Percentiles rank a stretch among this genome's conserved stretches.
phyloP scores from a whole-genome alignment of 2,329 filamentous ascomycete species.

The Microdochium trichocladiopsis region DNA sequence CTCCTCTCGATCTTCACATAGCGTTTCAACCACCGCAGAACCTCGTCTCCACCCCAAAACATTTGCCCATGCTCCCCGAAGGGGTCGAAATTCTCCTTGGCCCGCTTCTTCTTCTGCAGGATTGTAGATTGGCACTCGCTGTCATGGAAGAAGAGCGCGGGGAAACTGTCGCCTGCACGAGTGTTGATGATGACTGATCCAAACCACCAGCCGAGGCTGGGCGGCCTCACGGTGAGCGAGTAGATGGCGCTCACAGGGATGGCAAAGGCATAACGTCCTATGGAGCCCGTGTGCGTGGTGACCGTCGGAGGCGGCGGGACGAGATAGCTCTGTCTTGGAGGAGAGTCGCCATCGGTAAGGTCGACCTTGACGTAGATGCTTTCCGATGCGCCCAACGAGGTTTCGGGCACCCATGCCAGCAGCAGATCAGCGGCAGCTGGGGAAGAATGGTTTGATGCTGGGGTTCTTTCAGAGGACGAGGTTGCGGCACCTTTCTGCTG shows the following conservation, averaged over 20 bases:
- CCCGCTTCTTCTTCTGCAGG: constrained; percentile 80
- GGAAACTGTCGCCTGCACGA: constrained; percentile 83
- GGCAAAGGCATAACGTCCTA: constrained; percentile 84
- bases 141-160: constrained; percentile 95
- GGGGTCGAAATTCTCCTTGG: constrained; percentile 80
- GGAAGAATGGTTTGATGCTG: constrained; percentile 33
- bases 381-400: constrained; percentile 75
- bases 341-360: constrained; percentile 70
- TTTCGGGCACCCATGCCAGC: constrained; percentile 89
- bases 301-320: constrained; percentile 87
- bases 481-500: constrained; percentile 68
- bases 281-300: constrained; percentile 62
- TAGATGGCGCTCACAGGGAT: constrained; percentile 87
- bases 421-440: constrained; percentile 57
- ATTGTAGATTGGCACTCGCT: constrained; percentile 95
- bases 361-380: constrained; percentile 96
- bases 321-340: constrained; percentile 80
- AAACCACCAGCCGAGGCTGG: constrained; percentile 97
- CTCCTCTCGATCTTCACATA: constrained; percentile 82
- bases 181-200: constrained; percentile 93
- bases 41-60: constrained; percentile 98
- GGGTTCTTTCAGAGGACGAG: constrained; percentile 32
- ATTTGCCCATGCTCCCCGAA: constrained; percentile 79
- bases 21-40: constrained; percentile 80
- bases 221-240: constrained; percentile 81